Evolutionary conservation across 306 rosid species (phyloP).

Genomic region (Cucurbita moschata): DNA sequence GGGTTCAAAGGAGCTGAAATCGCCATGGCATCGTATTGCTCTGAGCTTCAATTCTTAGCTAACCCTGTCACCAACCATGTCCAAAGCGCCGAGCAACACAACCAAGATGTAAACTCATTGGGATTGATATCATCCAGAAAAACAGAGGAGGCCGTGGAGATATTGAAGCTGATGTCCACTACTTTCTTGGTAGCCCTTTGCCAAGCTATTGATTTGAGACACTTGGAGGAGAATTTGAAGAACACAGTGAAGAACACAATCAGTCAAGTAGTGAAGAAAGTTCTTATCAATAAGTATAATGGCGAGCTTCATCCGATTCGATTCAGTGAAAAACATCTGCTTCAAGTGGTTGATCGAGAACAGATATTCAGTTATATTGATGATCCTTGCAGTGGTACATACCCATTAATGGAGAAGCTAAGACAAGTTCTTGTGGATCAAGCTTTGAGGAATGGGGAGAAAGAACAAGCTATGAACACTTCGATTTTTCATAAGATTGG

Average conservation of each 20-base stretch:
- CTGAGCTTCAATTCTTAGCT: constrained; percentile 78
- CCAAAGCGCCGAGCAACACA: constrained; percentile 91
- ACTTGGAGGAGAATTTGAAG: constrained; percentile 69
- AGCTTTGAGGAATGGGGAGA: constrained; percentile 52
- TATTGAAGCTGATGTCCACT: constrained; percentile 71
- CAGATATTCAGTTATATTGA: constrained; percentile 50
- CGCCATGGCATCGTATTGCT: constrained; percentile 94
- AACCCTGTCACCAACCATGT: constrained; percentile 92
- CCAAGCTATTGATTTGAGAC: constrained; percentile 78
- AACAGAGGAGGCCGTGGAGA: constrained; percentile 65
- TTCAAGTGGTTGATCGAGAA: constrained; percentile 63
- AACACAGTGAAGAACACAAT: constrained; percentile 43
- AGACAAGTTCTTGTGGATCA: constrained; percentile 73
- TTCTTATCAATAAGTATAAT: constrained; percentile 36
- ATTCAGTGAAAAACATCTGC: constrained; percentile 64
- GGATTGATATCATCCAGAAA: constrained; percentile 74
- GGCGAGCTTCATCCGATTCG: constrained; percentile 81
- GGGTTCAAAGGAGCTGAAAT: constrained; percentile 87
- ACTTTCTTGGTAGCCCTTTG: constrained; percentile 73
- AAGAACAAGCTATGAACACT: constrained; percentile 31
- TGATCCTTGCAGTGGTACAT: constrained; percentile 63
- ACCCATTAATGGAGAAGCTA: constrained; percentile 67
- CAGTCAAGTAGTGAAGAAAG: constrained; percentile 52
- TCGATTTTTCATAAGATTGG: constrained; percentile 70
- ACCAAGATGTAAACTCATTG: constrained; percentile 87